Evolutionary conservation across 352 stramenopile species (phyloP), one percentile per base, ranked within the genome.

Genomic region (Phytophthora litchii): DNA sequence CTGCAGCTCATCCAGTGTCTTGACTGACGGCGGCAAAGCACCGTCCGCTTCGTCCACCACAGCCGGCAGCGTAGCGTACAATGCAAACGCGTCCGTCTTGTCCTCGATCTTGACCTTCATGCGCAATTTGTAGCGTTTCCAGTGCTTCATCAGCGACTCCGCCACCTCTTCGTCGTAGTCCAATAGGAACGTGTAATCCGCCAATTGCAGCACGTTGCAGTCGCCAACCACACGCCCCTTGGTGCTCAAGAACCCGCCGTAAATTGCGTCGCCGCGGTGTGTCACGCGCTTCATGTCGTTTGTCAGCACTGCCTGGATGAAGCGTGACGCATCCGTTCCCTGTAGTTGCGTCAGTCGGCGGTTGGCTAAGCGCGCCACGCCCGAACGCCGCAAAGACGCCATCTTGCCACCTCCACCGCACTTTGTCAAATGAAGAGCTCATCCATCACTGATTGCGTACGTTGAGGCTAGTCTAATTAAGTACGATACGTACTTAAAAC

Each of bases 111-210:
- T 80, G 19, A 89, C 47, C 49, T 94, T 94, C 78, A 93, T 91
- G 21, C 87, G 85, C 63, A 95, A 47, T 48, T 94, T 95, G 76
- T 95, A 95, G 45, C 86, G 78, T 68, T 91, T 93, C 80, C 83
- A 92, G 70, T 94, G 85, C 66, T 95, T 94, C 46, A 72, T 61
- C 23, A 93, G 51, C 4, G 88, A 48, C 4, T 85, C 76, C 11
- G 72, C 60, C 29, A 92, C 68, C 16, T 59, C 54, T 16, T 76
- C 76, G 42, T 94, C 83, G 54, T 87, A 91, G 46, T 92, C 85
- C 25, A 94, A 20, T 31, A 92, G 42, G 49, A 91, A 90, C 6
- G 80, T 74, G 13, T 95, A 79, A 10, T 81, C 67, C 67, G 86
- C 62, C 20, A 89, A 54, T 43, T 88, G 78, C 25, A 94, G 70